These are phyloP conservation scores for Blastomyces emzantsi DNA, from an alignment of 2,329 filamentous ascomycete genomes.

Conservation along the genomic window DNA sequence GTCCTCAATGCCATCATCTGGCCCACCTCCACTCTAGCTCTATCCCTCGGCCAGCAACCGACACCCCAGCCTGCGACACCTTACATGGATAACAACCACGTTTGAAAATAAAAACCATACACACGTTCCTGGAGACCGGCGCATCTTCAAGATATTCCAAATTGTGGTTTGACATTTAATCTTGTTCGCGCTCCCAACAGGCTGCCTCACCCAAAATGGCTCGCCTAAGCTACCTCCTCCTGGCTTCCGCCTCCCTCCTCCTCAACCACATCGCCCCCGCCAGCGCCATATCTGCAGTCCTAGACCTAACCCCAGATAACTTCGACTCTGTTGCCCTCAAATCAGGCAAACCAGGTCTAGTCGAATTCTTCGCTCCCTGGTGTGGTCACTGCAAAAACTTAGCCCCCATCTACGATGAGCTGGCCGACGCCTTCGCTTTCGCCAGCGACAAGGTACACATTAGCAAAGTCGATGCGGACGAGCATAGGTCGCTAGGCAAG, in stretches of 20 bases:
- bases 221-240: constrained; percentile 39
- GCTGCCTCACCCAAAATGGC: constrained; percentile 29
- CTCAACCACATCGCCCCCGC: constrained; percentile 48
- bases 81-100: not conserved
- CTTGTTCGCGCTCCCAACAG: not conserved
- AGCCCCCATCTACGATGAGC: constrained; percentile 88
- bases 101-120: not conserved
- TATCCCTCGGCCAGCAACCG: too few species aligned
- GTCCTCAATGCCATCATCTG: constrained; percentile 8
- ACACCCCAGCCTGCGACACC: not conserved
- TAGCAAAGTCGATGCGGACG: constrained; percentile 93
- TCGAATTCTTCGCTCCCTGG: constrained; percentile 98
- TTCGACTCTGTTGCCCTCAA: constrained; percentile 86
- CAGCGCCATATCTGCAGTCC: constrained; percentile 67
- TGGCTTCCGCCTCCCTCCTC: constrained; percentile 40
- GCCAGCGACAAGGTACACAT: constrained; percentile 71
- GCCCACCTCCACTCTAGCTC: not conserved
- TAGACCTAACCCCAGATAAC: constrained; percentile 82
- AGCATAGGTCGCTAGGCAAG: constrained; percentile 74
- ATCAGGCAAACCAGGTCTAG: constrained; percentile 87
- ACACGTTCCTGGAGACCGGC: not conserved
- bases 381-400: constrained; percentile 99
- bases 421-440: constrained; percentile 64
- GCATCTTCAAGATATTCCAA: constrained; percentile 1
- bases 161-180: not conserved